These are phyloP conservation scores for Bidens hawaiensis DNA, from an alignment of 140 eudicot species.

Conservation along the genomic window DNA sequence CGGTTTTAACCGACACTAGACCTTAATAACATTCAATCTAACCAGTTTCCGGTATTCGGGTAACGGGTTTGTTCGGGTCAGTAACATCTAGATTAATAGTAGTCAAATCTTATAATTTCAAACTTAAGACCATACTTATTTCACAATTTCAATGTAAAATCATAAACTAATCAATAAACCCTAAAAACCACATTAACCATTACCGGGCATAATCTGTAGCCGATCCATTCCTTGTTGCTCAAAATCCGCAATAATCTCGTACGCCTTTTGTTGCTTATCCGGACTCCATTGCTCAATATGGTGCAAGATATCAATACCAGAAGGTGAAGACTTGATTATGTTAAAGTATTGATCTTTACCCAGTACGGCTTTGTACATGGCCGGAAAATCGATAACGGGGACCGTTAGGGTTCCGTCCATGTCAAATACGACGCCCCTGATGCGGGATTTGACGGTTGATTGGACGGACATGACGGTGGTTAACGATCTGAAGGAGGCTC, in stretches of 20 bases:
- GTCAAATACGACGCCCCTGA: constrained; percentile 87
- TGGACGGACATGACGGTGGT: no score
- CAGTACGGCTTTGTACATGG: constrained; percentile 81
- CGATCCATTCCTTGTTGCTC: constrained; percentile 67
- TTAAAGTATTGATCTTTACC: constrained; percentile 60
- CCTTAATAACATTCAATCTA: no score
- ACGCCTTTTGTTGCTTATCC: constrained; percentile 58
- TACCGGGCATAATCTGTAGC: constrained; percentile 91
- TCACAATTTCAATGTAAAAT: background rate
- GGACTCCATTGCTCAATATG: constrained; percentile 62
- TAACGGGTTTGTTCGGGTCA: no score
- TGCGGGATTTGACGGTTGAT: constrained; percentile 49
- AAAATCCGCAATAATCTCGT: constrained; percentile 61
- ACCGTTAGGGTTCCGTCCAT: constrained; percentile 98
- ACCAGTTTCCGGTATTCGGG: no score
- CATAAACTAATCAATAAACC: background rate
- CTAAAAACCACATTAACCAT: background rate
- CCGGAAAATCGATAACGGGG: constrained; percentile 90
- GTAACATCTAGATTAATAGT: no score
- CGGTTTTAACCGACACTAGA: no score
- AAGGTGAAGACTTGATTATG: constrained; percentile 35
- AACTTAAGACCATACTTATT: no score
- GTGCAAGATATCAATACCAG: constrained; percentile 81
- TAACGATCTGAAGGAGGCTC: constrained; percentile 31
- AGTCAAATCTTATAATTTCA: no score